These are phyloP conservation scores for Cyclostephanos invisitatus DNA, from an alignment of 108 stramenopile species.

Conservation along the genomic window DNA sequence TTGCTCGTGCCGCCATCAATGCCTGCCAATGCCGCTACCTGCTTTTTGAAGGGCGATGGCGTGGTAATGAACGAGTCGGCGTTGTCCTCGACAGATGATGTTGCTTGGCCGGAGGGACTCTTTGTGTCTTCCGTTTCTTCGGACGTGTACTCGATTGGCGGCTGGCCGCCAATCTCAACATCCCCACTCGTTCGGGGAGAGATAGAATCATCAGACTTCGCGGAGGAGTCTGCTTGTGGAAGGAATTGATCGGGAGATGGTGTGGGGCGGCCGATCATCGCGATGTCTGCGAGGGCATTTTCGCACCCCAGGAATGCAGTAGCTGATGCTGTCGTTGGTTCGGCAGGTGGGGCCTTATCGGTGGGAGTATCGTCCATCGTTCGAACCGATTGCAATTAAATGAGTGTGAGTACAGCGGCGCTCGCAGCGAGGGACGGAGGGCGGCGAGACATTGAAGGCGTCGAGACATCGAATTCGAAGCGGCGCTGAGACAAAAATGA, in stretches of 20 bases:
- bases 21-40: constrained; percentile 6
- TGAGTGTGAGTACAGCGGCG: neutral
- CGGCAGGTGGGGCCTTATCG: constrained; percentile 12
- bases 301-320: neutral
- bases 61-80: constrained; percentile 10
- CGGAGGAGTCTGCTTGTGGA: constrained; percentile 1
- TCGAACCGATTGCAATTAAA: neutral
- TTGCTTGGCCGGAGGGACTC: neutral
- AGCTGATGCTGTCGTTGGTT: neutral
- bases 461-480: too few species aligned
- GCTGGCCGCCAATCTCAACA: constrained; percentile 5
- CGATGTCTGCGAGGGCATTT: neutral
- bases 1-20: neutral
- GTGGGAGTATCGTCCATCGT: constrained; percentile 15
- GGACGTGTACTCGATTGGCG: neutral
- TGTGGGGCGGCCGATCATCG: constrained; percentile 18
- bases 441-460: too few species aligned
- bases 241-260: constrained; percentile 21
- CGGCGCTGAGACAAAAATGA: too few species aligned
- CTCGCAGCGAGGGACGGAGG: too few species aligned
- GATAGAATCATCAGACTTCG: constrained; percentile 2
- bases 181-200: neutral
- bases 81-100: neutral
- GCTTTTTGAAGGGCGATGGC: constrained; percentile 14
- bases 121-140: neutral